phyloP scores from a whole-genome alignment of 768 basidiomycete genomes.

The Amanita inopinata region DNA sequence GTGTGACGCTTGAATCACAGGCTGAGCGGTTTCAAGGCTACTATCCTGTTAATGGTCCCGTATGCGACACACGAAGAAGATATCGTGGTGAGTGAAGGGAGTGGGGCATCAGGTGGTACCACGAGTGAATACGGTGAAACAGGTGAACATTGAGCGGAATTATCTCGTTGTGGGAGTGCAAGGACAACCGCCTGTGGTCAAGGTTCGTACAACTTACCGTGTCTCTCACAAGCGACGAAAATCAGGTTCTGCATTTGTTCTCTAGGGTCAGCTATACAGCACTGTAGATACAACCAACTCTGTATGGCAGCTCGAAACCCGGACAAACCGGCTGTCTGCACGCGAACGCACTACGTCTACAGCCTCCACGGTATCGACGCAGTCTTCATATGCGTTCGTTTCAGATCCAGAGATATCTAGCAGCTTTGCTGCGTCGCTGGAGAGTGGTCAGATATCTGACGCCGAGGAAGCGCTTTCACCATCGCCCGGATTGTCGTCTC shows the following conservation, averaged over 20 bases:
- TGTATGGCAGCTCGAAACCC: slow-evolving; percentile 77
- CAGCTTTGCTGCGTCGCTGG: slow-evolving; percentile 75
- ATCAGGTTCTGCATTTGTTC: slow-evolving; percentile 3
- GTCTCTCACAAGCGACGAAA: background rate
- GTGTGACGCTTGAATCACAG: background rate
- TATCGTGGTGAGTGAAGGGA: slow-evolving; percentile 40
- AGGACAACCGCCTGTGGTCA: slow-evolving; percentile 60
- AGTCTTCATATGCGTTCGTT: slow-evolving; percentile 72
- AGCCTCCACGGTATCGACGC: slow-evolving; percentile 65
- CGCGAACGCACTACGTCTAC: slow-evolving; percentile 72
- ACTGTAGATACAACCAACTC: slow-evolving; percentile 56
- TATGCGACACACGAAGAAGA: slow-evolving; percentile 65
- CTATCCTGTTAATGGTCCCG: slow-evolving; percentile 66
- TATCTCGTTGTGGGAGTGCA: slow-evolving; percentile 66
- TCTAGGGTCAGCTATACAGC: slow-evolving; percentile 66
- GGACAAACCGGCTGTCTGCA: slow-evolving; percentile 37
- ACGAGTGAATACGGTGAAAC: slow-evolving; percentile 3
- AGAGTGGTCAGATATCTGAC: slow-evolving; percentile 65
- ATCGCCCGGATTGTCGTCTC: slow-evolving; percentile 56
- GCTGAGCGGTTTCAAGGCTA: slow-evolving; percentile 40
- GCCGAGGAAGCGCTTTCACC: slow-evolving; percentile 46
- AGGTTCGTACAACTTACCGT: slow-evolving; percentile 35
- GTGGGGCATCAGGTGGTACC: slow-evolving; percentile 6
- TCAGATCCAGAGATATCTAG: slow-evolving; percentile 83
- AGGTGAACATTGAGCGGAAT: slow-evolving; percentile 69